A percentile compares a stretch with the other conserved stretches of the same genome.
phyloP scores from a whole-genome alignment of 2,329 filamentous ascomycete genomes.

The Boeremia exigua region DNA sequence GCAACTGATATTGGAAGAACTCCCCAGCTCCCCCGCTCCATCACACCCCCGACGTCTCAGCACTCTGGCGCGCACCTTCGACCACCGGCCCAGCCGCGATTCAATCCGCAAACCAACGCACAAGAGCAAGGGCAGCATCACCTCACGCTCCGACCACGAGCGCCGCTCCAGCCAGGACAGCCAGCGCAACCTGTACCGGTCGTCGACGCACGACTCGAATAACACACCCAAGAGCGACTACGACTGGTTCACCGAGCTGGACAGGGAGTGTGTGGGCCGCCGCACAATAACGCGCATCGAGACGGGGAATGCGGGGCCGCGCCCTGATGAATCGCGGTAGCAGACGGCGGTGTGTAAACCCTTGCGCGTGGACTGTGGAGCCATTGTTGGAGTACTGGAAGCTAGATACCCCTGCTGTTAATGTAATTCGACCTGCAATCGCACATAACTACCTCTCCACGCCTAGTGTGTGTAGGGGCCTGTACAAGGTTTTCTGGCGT shows the following conservation, averaged over 20 bases:
- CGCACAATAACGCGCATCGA: conserved; percentile 21
- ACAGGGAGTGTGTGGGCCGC: conserved; percentile 18
- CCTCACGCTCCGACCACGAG: neutral
- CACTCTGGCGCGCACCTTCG: conserved; percentile 5
- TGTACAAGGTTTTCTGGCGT: no score
- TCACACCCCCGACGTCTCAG: conserved; percentile 15
- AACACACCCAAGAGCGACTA: conserved; percentile 11
- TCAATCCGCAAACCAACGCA: conserved; percentile 18
- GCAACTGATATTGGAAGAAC: conserved; percentile 17
- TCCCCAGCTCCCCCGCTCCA: neutral
- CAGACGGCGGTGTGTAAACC: no score
- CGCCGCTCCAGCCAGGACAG: conserved; percentile 36
- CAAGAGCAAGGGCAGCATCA: conserved; percentile 11
- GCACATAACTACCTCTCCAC: no score
- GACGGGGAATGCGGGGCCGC: neutral
- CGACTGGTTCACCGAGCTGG: conserved; percentile 30
- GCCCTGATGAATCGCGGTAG: neutral
- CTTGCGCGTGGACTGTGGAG: no score
- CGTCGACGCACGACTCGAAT: conserved; percentile 1
- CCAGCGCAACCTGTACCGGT: conserved; percentile 27
- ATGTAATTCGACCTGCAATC: no score
- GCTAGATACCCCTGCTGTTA: no score
- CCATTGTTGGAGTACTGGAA: no score
- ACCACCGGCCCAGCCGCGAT: conserved; percentile 14
- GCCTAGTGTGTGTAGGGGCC: no score